A percentile compares a stretch with the other conserved stretches of the same genome.
Evolutionary conservation across 2,329 filamentous ascomycete genomes (phyloP).

Genomic region (Venturia asperata): DNA sequence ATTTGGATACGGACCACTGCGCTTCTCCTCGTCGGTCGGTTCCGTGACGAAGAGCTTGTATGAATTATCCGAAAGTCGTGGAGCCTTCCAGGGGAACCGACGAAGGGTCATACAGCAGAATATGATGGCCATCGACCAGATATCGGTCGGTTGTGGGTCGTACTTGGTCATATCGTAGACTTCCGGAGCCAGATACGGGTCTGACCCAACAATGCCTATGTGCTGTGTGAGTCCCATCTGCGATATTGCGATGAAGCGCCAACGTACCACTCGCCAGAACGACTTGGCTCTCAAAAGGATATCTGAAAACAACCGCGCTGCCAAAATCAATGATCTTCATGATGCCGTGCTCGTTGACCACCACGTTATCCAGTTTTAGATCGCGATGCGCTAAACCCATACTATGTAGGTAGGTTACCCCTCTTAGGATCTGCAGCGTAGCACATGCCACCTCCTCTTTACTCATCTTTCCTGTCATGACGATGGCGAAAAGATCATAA

Average conservation of each 20-base stretch:
- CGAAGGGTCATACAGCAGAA: slow-evolving; percentile 98
- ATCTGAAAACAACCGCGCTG: slow-evolving; percentile 92
- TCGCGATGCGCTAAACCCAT: slow-evolving; percentile 94
- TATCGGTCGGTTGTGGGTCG: slow-evolving; percentile 86
- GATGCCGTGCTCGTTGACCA: slow-evolving; percentile 91
- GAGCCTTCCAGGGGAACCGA: slow-evolving; percentile 95
- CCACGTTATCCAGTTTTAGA: slow-evolving; percentile 94
- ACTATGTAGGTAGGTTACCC: slow-evolving; percentile 88
- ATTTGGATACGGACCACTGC: slow-evolving; percentile 21
- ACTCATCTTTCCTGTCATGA: slow-evolving; percentile 98
- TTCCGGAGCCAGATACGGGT: slow-evolving; percentile 93
- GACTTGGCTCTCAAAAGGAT: slow-evolving; percentile 89
- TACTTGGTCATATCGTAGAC: slow-evolving; percentile 93
- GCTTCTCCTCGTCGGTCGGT: slow-evolving; percentile 47
- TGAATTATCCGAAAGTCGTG: slow-evolving; percentile 83
- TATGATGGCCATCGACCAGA: slow-evolving; percentile 97
- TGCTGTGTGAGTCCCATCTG: background rate
- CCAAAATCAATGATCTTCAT: slow-evolving; percentile 99
- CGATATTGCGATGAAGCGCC: background rate
- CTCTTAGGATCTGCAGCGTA: slow-evolving; percentile 90
- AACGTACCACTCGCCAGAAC: slow-evolving; percentile 70
- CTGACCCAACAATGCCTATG: slow-evolving; percentile 70
- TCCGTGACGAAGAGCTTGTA: slow-evolving; percentile 87
- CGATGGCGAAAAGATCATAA: slow-evolving; percentile 91
- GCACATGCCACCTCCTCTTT: slow-evolving; percentile 84